Conservation (phyloP, 1,139 yeast species). For the Maudiozyma humilis region DNA sequence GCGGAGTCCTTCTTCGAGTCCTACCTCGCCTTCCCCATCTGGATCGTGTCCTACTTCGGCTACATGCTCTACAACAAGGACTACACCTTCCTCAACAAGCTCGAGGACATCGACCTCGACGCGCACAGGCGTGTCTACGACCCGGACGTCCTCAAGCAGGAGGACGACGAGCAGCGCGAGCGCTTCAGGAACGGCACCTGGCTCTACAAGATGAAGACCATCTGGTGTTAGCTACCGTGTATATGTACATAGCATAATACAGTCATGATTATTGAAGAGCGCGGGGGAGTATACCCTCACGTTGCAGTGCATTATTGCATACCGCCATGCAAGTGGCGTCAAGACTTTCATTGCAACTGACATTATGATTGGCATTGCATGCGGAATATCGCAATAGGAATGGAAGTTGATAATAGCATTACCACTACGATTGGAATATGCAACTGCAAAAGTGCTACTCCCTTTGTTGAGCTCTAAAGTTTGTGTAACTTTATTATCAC, state of each 20-base stretch:
- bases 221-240: conserved; percentile 38
- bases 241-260: background rate
- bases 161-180: conserved; percentile 41
- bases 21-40: conserved; percentile 46
- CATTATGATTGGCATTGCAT: too few relatives aligned
- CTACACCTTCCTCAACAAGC: conserved; percentile 36
- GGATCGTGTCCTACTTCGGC: conserved; percentile 40
- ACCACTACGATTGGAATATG: too few relatives aligned
- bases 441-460: too few relatives aligned
- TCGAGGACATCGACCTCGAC: conserved; percentile 42
- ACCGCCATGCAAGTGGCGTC: too few relatives aligned
- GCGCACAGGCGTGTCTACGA: conserved; percentile 48
- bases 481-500: too few relatives aligned
- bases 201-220: conserved; percentile 33
- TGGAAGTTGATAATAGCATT: too few relatives aligned
- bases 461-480: too few relatives aligned
- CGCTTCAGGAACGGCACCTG: conserved; percentile 31
- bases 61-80: conserved; percentile 43
- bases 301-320: too few relatives aligned
- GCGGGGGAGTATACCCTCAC: too few relatives aligned
- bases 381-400: too few relatives aligned
- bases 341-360: too few relatives aligned
- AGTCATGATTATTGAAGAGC: too few relatives aligned
- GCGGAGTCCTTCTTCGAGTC: conserved; percentile 45
- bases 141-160: conserved; percentile 41